These are phyloP conservation scores for Beauveria caledonica DNA, from an alignment of 2,329 filamentous ascomycete genomes.

Conservation along the genomic window DNA sequence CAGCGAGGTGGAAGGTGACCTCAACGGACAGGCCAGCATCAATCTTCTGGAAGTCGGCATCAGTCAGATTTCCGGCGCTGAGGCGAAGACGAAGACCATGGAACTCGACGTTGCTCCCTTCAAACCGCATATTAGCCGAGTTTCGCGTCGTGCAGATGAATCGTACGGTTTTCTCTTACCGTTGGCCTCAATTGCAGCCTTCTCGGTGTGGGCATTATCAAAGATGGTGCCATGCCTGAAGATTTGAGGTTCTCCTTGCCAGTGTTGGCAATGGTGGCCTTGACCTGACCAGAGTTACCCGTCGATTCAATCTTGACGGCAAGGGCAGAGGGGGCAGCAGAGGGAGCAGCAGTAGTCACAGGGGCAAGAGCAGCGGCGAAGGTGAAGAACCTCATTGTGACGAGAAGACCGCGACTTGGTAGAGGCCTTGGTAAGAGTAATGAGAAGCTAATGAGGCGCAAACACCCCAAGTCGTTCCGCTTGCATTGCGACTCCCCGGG, in stretches of 20 bases:
- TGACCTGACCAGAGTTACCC: conserved; percentile 37
- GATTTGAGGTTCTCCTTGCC: conserved; percentile 35
- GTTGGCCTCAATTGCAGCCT: not conserved
- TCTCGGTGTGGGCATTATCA: conserved; percentile 37
- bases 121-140: not conserved
- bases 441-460: not conserved
- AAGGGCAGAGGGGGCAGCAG: conserved; percentile 24
- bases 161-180: not conserved
- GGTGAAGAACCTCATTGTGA: conserved; percentile 31
- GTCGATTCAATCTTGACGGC: conserved; percentile 31
- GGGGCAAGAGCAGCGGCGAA: conserved; percentile 26
- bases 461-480: too few species aligned
- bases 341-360: conserved; percentile 23
- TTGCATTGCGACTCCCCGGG: not conserved
- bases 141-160: not conserved
- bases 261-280: conserved; percentile 40
- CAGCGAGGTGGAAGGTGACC: conserved; percentile 45
- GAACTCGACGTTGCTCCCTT: conserved; percentile 22
- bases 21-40: conserved; percentile 41
- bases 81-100: conserved; percentile 42
- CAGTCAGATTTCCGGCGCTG: conserved; percentile 31
- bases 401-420: not conserved
- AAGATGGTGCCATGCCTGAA: conserved; percentile 42
- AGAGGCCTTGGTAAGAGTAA: not conserved
- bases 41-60: conserved; percentile 43